Evolutionary conservation across 2,329 filamentous ascomycete genomes (phyloP), one percentile per base, ranked within the genome.

Genomic region (Sporothrix luriei): DNA sequence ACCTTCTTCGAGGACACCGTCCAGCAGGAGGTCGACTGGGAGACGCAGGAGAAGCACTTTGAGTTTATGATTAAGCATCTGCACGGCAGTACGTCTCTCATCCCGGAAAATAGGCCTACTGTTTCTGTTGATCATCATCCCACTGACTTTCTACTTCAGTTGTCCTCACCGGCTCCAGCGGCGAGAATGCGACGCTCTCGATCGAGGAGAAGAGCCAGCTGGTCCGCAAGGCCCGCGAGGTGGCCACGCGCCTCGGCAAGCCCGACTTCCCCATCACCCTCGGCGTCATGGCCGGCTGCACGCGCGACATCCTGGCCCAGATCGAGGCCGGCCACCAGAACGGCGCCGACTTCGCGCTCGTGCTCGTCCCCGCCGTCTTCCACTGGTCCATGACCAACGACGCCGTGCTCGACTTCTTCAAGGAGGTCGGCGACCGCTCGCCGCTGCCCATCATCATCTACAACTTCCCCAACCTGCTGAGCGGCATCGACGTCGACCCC

Each of bases 381-480:
- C 40, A 48, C 40, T 65, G 40, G 40, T 48, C 61, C 46, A 65
- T 65, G 61, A 51, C 40, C 24, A 33, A 14, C 11, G n/a, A 65
- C 43, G 61, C 61, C 43, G 46, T 65, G 3, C 7, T 65, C 16
- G 61, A 65, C 24, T 65, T 48, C 7, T 65, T 65, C 61, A 65
- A 51, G 21, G 61, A 65, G 24, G 26, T 65, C 33, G 61, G 40
- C 43, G 61, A 65, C 43, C 40, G 46, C 43, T 65, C 61, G 11
- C 61, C 61, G 40, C 21, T 65, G 26, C 61, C 61, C 40, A 51
- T 65, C 24, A 49, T 65, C 46, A 65, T 65, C 43, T 65, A 65
- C 61, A 65, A 65, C 24, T 65, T 65, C 46, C 61, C 61, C 46
- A 65, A 51, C 14, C 14, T 65, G 24, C 14, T 65, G 43, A 11